Evolutionary conservation across 2,329 filamentous ascomycete species (phyloP), one percentile per base, ranked within the genome.

Genomic region (Diplodia intermedia): DNA sequence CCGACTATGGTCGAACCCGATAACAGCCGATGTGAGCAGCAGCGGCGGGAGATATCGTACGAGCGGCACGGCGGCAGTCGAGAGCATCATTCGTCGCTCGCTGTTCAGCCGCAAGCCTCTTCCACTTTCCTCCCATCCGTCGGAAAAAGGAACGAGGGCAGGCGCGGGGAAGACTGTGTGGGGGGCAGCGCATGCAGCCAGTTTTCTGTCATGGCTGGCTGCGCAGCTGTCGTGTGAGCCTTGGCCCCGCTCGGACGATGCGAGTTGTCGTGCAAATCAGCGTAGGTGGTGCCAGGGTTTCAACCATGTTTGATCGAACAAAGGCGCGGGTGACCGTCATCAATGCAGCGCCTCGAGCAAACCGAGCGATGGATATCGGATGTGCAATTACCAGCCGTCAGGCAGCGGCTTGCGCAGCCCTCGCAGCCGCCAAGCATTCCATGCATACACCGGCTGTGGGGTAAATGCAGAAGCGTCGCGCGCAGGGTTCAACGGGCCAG

Each of bases 401-500:
- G n/a, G 18, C 43, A n/a, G 43, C 18, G 6, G 18, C 43, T 47
- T 47, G 43, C 43, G 43, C 43, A 36, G 33, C 4, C 31, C 31
- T 33, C 31, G 31, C 31, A 7, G 31, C 31, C 3, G 40, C 43
- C 43, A 47, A 47, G 43, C 43, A 47, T 47, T 47, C 43, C 18
- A 47, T 47, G 43, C 43, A 47, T 47, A 8, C 43, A 47, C 43
- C 3, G 33, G 23, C 50, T 26, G 50, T 53, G 50, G 50, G 50
- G 50, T 53, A 53, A 53, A 53, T 47, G 43, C 43, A 47, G 43
- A 47, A n/a, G 49, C 5, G 49, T 26, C n/a, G 49, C 49, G 4
- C n/a, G 8, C 49, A 52, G 50, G 43, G 43, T n/a, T 47, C 18
- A 3, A 11, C 47, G 47, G 43, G 29, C n/a, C 26, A 12, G 47